Base-by-base conservation (phyloP, 805 yeast genomes). In the Starmerella potacharoeniae region DNA sequence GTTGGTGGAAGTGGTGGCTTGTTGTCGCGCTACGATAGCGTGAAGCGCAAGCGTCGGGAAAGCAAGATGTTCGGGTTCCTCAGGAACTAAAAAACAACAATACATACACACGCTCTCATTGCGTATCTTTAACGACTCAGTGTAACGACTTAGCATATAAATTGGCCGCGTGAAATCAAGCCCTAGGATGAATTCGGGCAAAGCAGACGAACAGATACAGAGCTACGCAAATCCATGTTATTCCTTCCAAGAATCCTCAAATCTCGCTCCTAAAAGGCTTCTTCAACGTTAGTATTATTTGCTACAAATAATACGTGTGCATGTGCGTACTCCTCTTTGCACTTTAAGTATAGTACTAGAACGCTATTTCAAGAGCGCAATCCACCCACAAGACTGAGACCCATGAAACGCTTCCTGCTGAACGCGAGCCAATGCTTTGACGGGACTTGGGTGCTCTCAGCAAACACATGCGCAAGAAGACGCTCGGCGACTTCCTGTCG, bases 361-460 rank as follows among this genome's bases (percentile, higher is more conserved):
- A 3, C 22, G 22, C 22, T 22, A 22, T 22, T 9, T 53, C 14
- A 54, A 5, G 52, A 49, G 16, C 57, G 42, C 16, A 55, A 22
- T 13, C 57, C 55, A 42, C 60, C 59, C 5, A 55, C 48, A 4
- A 59, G 48, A 33, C 58, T 57, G 41, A 90, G 87, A 73, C 93
- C 93, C 98, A 93, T 93, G 69, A 93, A 93, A 68, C 87, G 81
- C 72, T 95, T 84, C 73, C 93, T 83, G 41, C 96, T 86, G 70
- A 93, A 93, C 1, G 97, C 96, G 65, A 93, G 73, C 99, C 99
- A 93, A 73, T 79, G 83, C 66, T 91, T 93, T 64, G 91, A 84
- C 40, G 98, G 97, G 17, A 42, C 60, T 39, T 65, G 66, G 9
- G 72, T 65, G 51, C 72, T 73, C 52, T 78, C 80, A 14, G 80